Evolutionary conservation across 2,329 filamentous ascomycete species (phyloP).

Genomic region (Myriosclerotinia scirpicola): DNA sequence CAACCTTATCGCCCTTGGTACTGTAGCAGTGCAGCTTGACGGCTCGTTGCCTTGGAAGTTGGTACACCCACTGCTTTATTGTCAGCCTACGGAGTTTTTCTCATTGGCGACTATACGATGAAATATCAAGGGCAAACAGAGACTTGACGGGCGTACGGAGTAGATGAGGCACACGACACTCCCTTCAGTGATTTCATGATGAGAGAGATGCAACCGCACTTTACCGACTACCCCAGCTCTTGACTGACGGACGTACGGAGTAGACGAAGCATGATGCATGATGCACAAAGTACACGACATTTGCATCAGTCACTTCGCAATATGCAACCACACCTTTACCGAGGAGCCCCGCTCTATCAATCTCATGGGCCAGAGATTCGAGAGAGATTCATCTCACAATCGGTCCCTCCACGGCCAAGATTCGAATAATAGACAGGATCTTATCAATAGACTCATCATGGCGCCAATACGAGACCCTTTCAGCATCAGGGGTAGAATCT

Average conservation of each 20-base stretch:
- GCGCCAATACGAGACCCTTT: conserved; percentile 2
- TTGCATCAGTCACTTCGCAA: conserved; percentile 1
- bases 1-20: conserved; percentile 14
- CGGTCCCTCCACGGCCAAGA: neutral
- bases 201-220: neutral
- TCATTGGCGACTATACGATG: conserved; percentile 14
- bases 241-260: conserved; percentile 4
- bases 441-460: conserved; percentile 11
- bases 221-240: conserved; percentile 14
- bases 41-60: neutral
- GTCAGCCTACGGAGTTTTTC: neutral
- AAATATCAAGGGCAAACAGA: neutral
- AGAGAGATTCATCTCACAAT: conserved; percentile 12
- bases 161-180: conserved; percentile 6
- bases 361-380: neutral
- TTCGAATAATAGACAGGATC: neutral
- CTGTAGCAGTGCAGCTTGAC: conserved; percentile 12
- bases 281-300: conserved; percentile 3
- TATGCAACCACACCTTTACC: neutral
- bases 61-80: conserved; percentile 7
- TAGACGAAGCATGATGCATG: neutral
- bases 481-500: neutral
- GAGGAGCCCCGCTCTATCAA: neutral
- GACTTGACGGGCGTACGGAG: conserved; percentile 13
- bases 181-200: neutral